These are phyloP conservation scores for Bryoerythrophyllum caledonicum DNA, from an alignment of 225 moss, liverwort and hornwort species.

Conservation along the genomic window DNA sequence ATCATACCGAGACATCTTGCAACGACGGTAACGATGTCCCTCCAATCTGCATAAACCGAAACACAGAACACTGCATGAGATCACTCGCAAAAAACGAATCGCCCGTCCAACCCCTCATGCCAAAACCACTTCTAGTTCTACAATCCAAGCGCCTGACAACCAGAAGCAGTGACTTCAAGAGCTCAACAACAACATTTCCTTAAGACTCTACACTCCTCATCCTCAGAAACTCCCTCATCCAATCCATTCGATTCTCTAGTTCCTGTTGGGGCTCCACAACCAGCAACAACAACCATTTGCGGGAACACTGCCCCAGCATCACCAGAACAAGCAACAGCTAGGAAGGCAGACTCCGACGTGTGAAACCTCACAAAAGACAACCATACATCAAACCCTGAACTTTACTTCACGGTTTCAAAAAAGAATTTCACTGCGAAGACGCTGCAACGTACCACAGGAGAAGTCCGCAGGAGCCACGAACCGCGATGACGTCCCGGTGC, in stretches of 20 bases:
- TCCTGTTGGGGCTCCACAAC: not conserved
- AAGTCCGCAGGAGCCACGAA: not conserved
- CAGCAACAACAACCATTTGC: not conserved
- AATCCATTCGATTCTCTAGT: not conserved
- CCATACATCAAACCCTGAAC: not conserved
- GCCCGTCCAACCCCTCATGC: not conserved
- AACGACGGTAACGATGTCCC: constrained; percentile 1
- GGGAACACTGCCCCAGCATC: too few species aligned
- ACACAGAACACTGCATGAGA: not conserved
- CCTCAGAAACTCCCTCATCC: not conserved
- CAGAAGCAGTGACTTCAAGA: not conserved
- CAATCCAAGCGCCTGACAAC: not conserved
- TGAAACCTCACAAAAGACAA: not conserved
- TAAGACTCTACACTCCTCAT: not conserved
- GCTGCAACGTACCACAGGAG: constrained; percentile 10
- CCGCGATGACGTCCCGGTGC: not conserved
- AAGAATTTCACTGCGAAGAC: not conserved
- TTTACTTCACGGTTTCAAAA: not conserved
- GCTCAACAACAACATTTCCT: not conserved
- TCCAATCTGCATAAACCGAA: constrained; percentile 20
- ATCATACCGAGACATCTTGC: constrained; percentile 85
- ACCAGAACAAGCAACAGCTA: too few species aligned
- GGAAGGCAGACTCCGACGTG: not conserved
- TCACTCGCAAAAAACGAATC: not conserved
- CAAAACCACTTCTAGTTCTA: not conserved